phyloP scores from a whole-genome alignment of 306 rosid species.

The Vicia villosa region DNA sequence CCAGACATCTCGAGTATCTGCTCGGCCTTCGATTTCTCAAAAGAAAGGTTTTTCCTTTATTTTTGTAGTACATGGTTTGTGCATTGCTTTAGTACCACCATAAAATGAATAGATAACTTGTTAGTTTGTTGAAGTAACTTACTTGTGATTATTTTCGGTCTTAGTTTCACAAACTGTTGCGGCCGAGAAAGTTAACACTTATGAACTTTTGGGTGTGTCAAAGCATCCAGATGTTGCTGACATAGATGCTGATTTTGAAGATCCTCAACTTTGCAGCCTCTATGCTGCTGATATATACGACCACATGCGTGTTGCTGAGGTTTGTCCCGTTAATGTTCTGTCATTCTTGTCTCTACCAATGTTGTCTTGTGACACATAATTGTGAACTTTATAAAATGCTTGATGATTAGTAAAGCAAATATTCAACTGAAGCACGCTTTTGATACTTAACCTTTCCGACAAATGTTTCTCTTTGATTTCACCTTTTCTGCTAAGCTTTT shows the following conservation, averaged over 20 bases:
- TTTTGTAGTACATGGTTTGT: constrained; percentile 4
- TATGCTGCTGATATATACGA: constrained; percentile 80
- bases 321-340: constrained; percentile 38
- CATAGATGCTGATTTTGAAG: constrained; percentile 71
- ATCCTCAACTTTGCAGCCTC: constrained; percentile 66
- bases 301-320: constrained; percentile 76
- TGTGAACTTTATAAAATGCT: neutral
- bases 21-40: constrained; percentile 45
- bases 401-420: neutral
- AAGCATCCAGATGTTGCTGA: constrained; percentile 48
- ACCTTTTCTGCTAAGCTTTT: constrained; percentile 5
- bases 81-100: constrained; percentile 18
- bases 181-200: constrained; percentile 43
- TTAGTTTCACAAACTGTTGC: constrained; percentile 36
- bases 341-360: constrained; percentile 10
- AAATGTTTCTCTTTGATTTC: constrained; percentile 29
- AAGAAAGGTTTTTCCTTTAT: constrained; percentile 53
- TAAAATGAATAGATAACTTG: neutral
- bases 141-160: neutral
- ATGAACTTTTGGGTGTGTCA: constrained; percentile 30
- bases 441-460: constrained; percentile 16
- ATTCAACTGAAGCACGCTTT: neutral
- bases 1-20: constrained; percentile 51
- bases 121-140: constrained; percentile 9
- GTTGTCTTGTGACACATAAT: neutral